phyloP scores from a whole-genome alignment of 805 yeast species.

The Starmerella riodocensis region DNA sequence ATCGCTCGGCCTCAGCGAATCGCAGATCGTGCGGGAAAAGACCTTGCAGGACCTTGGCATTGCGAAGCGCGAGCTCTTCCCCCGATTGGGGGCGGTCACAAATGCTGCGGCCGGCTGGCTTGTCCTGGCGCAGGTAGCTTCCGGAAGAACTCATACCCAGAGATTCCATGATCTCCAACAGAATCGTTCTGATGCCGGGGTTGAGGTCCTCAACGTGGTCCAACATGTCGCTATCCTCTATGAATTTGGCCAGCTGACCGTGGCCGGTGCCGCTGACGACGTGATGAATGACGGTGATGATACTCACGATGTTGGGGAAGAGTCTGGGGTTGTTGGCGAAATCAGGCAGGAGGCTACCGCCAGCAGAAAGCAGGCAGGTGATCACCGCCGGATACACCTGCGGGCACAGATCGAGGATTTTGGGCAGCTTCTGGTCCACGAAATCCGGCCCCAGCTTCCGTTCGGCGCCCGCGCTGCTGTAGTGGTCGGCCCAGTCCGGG shows the following conservation, averaged over 20 bases:
- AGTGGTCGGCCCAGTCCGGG: constrained; percentile 62
- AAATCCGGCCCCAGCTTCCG: neutral
- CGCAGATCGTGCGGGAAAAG: constrained; percentile 70
- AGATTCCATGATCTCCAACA: neutral
- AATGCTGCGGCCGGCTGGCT: neutral
- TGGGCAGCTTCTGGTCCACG: constrained; percentile 6
- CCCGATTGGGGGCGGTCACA: neutral
- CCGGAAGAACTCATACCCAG: neutral
- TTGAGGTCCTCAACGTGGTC: neutral
- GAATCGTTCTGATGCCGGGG: neutral
- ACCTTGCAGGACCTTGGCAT: constrained; percentile 20
- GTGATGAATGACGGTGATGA: neutral
- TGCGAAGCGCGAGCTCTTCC: neutral
- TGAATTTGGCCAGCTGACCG: neutral
- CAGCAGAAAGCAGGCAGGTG: neutral
- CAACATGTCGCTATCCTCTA: neutral
- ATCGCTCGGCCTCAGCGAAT: constrained; percentile 58
- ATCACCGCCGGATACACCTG: neutral
- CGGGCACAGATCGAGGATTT: neutral
- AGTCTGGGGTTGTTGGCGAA: neutral
- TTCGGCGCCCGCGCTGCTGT: constrained; percentile 21
- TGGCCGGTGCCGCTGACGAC: neutral
- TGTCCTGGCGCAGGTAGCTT: neutral
- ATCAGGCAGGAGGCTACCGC: neutral
- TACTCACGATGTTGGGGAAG: neutral